phyloP scores from a whole-genome alignment of 306 rosid species.

The Vigna trinervia region DNA sequence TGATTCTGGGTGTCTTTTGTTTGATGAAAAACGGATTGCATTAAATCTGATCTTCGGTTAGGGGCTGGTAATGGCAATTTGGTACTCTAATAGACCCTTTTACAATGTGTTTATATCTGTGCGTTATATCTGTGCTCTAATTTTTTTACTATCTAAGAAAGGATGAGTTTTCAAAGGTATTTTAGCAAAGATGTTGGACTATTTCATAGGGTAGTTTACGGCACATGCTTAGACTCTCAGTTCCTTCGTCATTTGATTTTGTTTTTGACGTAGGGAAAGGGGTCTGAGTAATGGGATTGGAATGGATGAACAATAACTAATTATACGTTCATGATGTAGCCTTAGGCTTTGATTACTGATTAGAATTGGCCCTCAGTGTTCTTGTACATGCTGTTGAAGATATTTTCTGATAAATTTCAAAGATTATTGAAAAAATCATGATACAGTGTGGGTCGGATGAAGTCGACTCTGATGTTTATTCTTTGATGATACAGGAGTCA shows the following conservation, averaged over 20 bases:
- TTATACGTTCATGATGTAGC: not conserved
- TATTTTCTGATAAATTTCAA: constrained; percentile 18
- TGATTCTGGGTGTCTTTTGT: not conserved
- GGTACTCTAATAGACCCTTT: not conserved
- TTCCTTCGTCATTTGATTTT: not conserved
- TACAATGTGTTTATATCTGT: not conserved
- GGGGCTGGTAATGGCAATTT: constrained; percentile 4
- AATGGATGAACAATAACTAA: not conserved
- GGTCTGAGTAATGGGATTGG: constrained; percentile 1
- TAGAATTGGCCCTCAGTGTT: not conserved
- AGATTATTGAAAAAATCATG: not conserved
- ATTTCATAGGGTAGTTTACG: not conserved
- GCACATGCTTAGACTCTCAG: not conserved
- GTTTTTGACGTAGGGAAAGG: not conserved
- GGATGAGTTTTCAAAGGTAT: not conserved
- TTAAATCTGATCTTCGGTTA: not conserved
- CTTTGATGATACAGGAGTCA: constrained; percentile 62
- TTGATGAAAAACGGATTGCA: not conserved
- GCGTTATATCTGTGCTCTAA: constrained; percentile 1
- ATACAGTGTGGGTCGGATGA: not conserved
- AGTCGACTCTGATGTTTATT: constrained; percentile 25
- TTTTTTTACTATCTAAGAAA: not conserved
- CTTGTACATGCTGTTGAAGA: not conserved
- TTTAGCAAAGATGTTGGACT: not conserved
- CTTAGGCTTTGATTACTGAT: not conserved